These are phyloP conservation scores for Cantharellus cinnabarinus DNA, from an alignment of 768 basidiomycete genomes.

Conservation along the genomic window DNA sequence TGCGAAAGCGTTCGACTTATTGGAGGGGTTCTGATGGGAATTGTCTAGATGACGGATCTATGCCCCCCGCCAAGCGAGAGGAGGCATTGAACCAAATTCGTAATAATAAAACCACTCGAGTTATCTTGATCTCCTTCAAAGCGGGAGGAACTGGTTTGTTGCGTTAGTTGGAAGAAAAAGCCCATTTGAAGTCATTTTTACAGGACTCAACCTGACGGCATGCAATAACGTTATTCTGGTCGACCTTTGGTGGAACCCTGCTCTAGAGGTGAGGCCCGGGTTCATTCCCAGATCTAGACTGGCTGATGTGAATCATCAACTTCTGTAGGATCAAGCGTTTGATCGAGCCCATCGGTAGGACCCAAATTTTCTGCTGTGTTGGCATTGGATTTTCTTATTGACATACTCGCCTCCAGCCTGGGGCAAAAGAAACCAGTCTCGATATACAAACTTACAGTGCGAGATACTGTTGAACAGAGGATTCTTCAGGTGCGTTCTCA, in stretches of 20 bases:
- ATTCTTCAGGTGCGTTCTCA: constrained; percentile 38
- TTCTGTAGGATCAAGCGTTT: constrained; percentile 66
- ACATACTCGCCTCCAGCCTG: constrained; percentile 18
- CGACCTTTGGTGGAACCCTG: constrained; percentile 93
- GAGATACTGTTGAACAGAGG: constrained; percentile 71
- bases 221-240: constrained; percentile 90
- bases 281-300: background rate
- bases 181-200: background rate
- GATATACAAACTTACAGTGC: constrained; percentile 77
- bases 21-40: too few relatives aligned
- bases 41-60: constrained; percentile 64
- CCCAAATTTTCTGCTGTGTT: background rate
- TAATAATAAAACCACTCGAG: constrained; percentile 31
- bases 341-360: constrained; percentile 59
- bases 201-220: constrained; percentile 73
- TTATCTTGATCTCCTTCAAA: constrained; percentile 92
- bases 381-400: background rate
- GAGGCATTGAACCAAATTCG: constrained; percentile 54
- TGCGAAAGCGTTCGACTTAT: background rate
- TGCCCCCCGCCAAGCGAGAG: constrained; percentile 60
- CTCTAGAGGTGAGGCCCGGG: constrained; percentile 39
- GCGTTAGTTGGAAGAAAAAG: background rate
- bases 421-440: constrained; percentile 75
- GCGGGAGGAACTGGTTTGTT: constrained; percentile 70
- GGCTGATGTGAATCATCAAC: constrained; percentile 1